Evolutionary conservation across 2,329 filamentous ascomycete species (phyloP).

Genomic region (Colletotrichum sp.): DNA sequence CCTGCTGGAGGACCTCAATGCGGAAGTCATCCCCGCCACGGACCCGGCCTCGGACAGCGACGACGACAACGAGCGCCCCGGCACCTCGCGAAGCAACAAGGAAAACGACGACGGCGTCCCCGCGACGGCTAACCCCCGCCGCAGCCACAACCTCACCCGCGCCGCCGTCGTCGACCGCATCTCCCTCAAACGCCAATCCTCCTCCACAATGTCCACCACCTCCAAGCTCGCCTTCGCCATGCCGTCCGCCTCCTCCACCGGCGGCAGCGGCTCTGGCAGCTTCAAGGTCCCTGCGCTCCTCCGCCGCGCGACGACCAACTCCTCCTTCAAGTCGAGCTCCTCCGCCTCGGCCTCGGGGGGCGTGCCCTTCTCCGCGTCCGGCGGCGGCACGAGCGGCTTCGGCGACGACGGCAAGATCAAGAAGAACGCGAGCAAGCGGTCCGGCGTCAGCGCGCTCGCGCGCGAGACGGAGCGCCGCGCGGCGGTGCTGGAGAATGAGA

Average conservation of each 20-base stretch:
- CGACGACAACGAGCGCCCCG: conserved; percentile 41
- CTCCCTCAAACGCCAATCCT: conserved; percentile 64
- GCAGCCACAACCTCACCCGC: conserved; percentile 31
- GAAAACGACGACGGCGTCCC: conserved; percentile 43
- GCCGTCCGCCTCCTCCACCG: conserved; percentile 36
- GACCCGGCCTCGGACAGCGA: conserved; percentile 58
- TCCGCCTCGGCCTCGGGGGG: background rate
- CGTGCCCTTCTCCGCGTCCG: background rate
- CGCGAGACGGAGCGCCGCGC: conserved; percentile 63
- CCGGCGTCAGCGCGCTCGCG: conserved; percentile 65
- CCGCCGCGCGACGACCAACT: conserved; percentile 75
- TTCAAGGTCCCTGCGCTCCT: conserved; percentile 77
- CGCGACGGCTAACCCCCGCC: conserved; percentile 35
- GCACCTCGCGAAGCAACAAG: conserved; percentile 44
- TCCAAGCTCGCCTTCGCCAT: conserved; percentile 61
- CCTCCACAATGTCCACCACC: conserved; percentile 36
- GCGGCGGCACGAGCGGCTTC: conserved; percentile 22
- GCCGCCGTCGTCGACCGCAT: conserved; percentile 74
- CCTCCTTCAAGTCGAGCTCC: conserved; percentile 44
- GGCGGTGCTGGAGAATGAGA: conserved; percentile 60
- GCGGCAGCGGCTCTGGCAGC: conserved; percentile 37
- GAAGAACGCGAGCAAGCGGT: conserved; percentile 64
- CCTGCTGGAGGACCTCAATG: conserved; percentile 73
- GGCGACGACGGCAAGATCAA: conserved; percentile 61
- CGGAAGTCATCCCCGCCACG: conserved; percentile 52